A percentile compares a stretch with the other conserved stretches of the same genome.
These are phyloP conservation scores for Lactarius indigo DNA, from an alignment of 768 basidiomycete genomes.

Conservation along the genomic window DNA sequence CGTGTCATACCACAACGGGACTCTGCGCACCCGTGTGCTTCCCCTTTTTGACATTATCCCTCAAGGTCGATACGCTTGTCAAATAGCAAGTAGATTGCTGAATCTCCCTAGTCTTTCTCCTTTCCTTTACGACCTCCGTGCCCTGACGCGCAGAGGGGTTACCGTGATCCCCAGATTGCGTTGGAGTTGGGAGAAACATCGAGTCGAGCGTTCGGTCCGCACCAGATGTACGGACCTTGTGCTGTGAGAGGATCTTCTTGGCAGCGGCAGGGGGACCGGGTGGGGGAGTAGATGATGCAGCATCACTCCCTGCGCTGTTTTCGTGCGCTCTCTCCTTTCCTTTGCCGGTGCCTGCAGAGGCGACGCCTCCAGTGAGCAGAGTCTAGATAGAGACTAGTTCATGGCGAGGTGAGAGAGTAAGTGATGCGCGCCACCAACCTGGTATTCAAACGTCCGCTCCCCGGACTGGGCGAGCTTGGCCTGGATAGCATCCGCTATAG, in stretches of 20 bases:
- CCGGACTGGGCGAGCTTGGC: conserved; percentile 43
- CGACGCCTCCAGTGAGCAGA: conserved; percentile 50
- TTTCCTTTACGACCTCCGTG: conserved; percentile 15
- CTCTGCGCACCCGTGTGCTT: conserved; percentile 60
- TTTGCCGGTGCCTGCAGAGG: conserved; percentile 6
- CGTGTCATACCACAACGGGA: neutral
- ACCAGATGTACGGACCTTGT: conserved; percentile 89
- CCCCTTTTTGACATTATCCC: conserved; percentile 53
- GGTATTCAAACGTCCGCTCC: conserved; percentile 61
- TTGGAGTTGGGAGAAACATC: conserved; percentile 75
- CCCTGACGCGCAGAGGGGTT: neutral
- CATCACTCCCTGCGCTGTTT: neutral
- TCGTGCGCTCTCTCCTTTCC: conserved; percentile 23
- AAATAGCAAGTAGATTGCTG: conserved; percentile 72
- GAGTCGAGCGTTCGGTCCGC: conserved; percentile 90
- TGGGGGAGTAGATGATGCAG: conserved; percentile 8
- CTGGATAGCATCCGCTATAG: conserved; percentile 74
- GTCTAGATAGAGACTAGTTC: conserved; percentile 40
- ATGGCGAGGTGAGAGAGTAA: neutral
- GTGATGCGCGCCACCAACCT: conserved; percentile 39
- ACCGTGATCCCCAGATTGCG: conserved; percentile 32
- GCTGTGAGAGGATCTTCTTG: conserved; percentile 66
- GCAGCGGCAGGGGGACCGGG: conserved; percentile 26
- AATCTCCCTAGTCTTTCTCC: conserved; percentile 20
- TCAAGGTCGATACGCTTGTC: conserved; percentile 66